Base-by-base conservation (phyloP, 352 stramenopile species). In the Pythium coloratum region DNA sequence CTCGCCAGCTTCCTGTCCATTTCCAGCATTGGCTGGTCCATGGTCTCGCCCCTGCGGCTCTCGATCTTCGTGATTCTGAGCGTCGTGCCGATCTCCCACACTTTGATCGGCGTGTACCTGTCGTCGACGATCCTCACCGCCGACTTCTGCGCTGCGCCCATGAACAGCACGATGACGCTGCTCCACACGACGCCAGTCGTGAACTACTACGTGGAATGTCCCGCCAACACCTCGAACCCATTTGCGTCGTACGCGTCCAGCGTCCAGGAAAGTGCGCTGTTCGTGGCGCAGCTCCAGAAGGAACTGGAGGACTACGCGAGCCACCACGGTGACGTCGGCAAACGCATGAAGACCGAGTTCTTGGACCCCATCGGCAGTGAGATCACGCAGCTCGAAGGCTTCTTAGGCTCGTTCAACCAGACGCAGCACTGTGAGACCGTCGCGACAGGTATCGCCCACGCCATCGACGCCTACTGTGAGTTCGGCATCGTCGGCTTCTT, bases 401-500 rank as follows among this genome's bases (percentile, higher is more conserved):
- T 69, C 0, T 42, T 88, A 38, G 62, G 30, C 20, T 14, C 68
- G 36, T 91, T 91, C 61, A 72, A 71, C 40, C 55, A 58, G 55
- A 76, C 70, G 24, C 84, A 92, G 67, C 59, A 67, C n/a, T 94
- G 86, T 51, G 59, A 75, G 38, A 66, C 75, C 28, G 74, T 88
- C 4, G 75, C 81, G 38, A 73, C 61, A 30, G 76, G 71, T 14
- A 77, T 89, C 14, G 56, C 71, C 55, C 73, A 85, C 51, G 86
- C 83, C 7, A 69, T 84, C 30, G 71, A 73, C 38, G 75, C 78
- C 47, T 92, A 84, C 69, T 94, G 86, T 66, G 86, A 89, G 72
- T 92, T 86, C 69, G 84, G 86, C 55, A 89, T 94, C 66, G 72
- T 92, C 46, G 86, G 86, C 26, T 88, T 94, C 65, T 91, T 92